Evolutionary conservation across 306 rosid species (phyloP).

Genomic region (Mucuna pruriens): DNA sequence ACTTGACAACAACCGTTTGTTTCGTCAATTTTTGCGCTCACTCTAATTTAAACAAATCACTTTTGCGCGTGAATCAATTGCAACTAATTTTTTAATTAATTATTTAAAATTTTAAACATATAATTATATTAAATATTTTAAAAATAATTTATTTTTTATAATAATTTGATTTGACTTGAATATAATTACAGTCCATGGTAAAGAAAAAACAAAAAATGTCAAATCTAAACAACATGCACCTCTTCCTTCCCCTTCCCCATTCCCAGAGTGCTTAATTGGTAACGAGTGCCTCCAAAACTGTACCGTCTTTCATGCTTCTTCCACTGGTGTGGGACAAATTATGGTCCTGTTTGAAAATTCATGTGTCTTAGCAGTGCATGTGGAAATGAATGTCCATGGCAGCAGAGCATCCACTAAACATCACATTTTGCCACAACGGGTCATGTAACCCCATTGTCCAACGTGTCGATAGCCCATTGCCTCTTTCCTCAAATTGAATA

Average conservation of each 20-base stretch:
- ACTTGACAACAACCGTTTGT: constrained; percentile 28
- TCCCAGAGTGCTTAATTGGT: background rate
- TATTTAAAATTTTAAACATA: too few relatives aligned
- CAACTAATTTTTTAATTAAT: too few relatives aligned
- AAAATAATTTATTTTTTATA: too few relatives aligned
- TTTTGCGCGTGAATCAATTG: too few relatives aligned
- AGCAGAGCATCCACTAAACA: constrained; percentile 32
- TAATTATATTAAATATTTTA: too few relatives aligned
- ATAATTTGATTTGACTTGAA: too few relatives aligned
- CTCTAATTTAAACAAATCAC: background rate
- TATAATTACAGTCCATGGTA: too few relatives aligned
- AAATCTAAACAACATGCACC: background rate
- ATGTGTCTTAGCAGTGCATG: constrained; percentile 29
- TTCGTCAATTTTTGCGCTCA: background rate
- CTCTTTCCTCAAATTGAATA: background rate
- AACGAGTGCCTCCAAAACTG: constrained; percentile 19
- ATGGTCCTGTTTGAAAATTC: constrained; percentile 41
- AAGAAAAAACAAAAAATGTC: background rate
- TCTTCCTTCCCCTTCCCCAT: background rate
- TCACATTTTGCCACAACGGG: constrained; percentile 18
- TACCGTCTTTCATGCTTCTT: background rate
- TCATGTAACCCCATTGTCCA: constrained; percentile 16
- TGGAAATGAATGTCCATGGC: constrained; percentile 19
- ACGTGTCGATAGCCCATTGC: constrained; percentile 44
- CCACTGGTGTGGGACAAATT: constrained; percentile 36